Evolutionary conservation across 2,329 filamentous ascomycete species (phyloP), one percentile per base, ranked within the genome.

Genomic region (Dactylellina cionopaga): DNA sequence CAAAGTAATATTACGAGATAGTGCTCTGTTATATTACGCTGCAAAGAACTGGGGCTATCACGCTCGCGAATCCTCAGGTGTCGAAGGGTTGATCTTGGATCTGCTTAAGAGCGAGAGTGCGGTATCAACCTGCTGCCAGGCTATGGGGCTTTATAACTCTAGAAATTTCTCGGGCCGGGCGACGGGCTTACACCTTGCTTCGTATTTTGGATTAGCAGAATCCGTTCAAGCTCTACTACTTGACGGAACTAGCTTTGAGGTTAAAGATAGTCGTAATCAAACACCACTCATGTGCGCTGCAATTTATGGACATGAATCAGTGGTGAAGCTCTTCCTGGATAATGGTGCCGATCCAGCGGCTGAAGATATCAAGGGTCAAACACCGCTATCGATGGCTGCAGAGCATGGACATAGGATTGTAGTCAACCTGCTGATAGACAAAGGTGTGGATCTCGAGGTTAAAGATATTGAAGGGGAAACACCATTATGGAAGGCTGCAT

Each of bases 1-100:
- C n/a, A n/a, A n/a, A n/a, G n/a, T n/a, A n/a, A n/a, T n/a, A n/a
- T n/a, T n/a, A n/a, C n/a, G n/a, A n/a, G 22, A 27, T 25, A 25
- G 4, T 6, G 17, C 10, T 11, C 25, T 35, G 24, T 60, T 27
- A 33, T 1, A 10, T 9, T 60, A 49, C 19, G 25, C 55, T 13
- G 41, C 35, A 13, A 25, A 35, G 9, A 47, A 35, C 37, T 60
- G 55, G 55, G 55, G 55, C 1, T 5, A 60, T n/a, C 43, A 60
- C 19, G 55, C 41, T 3, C 9, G 27, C 6, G 29, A 29, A 56
- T 43, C 49, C 3, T 35, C 25, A 5, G 7, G 10, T 17, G 17
- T 6, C n/a, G 7, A 25, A 27, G n/a, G n/a, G 13, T 17, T 33
- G 3, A 29, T 49, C 27, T 33, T 11, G n/a, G 15, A 6, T 1